phyloP scores from a whole-genome alignment of 306 rosid genomes.

The Pueraria montana region DNA sequence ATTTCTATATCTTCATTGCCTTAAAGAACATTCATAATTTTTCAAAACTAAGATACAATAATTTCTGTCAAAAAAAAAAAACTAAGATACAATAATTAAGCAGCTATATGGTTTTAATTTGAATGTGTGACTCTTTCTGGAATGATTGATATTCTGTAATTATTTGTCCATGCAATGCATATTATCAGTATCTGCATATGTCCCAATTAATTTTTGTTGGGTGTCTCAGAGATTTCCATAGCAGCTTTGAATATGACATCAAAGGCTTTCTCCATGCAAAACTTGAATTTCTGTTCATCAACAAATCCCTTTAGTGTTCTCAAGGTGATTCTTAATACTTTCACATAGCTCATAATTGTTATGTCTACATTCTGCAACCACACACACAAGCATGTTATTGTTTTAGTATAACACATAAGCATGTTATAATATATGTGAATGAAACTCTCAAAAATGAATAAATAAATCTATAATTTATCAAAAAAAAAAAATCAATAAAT shows the following conservation, averaged over 20 bases:
- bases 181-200: not conserved
- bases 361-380: slow-evolving; percentile 58
- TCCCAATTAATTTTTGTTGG: not conserved
- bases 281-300: slow-evolving; percentile 52
- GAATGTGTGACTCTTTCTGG: not conserved
- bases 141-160: not conserved
- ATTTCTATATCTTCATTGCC: slow-evolving; percentile 1
- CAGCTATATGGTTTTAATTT: not conserved
- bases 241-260: slow-evolving; percentile 55
- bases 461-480: not conserved
- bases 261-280: slow-evolving; percentile 60
- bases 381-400: slow-evolving; percentile 2
- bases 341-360: slow-evolving; percentile 64
- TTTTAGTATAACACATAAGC: not conserved
- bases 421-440: not conserved
- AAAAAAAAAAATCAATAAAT: slow-evolving; percentile 35
- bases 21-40: not conserved
- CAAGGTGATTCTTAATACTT: slow-evolving; percentile 50
- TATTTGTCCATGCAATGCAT: not conserved
- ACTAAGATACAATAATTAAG: not conserved
- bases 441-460: not conserved
- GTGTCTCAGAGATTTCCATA: slow-evolving; percentile 27
- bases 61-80: too few species aligned
- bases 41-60: not conserved
- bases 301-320: slow-evolving; percentile 54